Percentiles rank a stretch among this genome's conserved stretches.
Evolutionary conservation across 164 flowering plant species (phyloP).

Genomic region (Vitis riparia): DNA sequence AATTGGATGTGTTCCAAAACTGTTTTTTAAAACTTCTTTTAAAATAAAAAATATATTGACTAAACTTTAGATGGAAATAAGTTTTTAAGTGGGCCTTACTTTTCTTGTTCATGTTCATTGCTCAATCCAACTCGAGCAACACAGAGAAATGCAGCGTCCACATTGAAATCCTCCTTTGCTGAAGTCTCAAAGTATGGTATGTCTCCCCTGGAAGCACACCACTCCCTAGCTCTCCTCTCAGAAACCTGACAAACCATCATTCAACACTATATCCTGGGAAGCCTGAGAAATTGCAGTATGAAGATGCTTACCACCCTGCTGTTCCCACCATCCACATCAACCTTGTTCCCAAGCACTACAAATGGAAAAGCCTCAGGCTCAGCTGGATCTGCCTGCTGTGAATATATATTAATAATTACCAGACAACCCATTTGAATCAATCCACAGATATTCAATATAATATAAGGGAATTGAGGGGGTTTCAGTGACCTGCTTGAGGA

Average conservation of each 20-base stretch:
- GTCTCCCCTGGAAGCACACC: conserved; percentile 48
- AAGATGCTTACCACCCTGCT: conserved; percentile 29
- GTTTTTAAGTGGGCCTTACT: conserved; percentile 12
- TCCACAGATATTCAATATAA: background rate
- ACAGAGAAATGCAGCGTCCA: conserved; percentile 43
- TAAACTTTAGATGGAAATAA: too few relatives aligned
- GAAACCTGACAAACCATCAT: conserved; percentile 31
- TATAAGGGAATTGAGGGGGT: too few relatives aligned
- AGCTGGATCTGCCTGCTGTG: conserved; percentile 33
- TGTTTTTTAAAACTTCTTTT: too few relatives aligned
- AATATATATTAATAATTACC: background rate
- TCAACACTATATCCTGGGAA: too few relatives aligned
- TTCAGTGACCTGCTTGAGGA: conserved; percentile 41
- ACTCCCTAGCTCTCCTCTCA: conserved; percentile 48
- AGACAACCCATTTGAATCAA: background rate
- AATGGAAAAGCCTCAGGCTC: conserved; percentile 36
- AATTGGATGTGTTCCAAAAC: too few relatives aligned
- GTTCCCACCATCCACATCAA: conserved; percentile 37
- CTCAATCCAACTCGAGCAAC: conserved; percentile 37
- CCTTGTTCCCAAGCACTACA: conserved; percentile 41
- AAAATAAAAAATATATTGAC: too few relatives aligned
- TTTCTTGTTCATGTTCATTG: conserved; percentile 26
- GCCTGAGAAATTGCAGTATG: too few relatives aligned
- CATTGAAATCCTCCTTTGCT: conserved; percentile 43
- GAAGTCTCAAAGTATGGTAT: conserved; percentile 66